phyloP scores from a whole-genome alignment of 2,329 filamentous ascomycete species.

The Sclerotinia trifoliorum region DNA sequence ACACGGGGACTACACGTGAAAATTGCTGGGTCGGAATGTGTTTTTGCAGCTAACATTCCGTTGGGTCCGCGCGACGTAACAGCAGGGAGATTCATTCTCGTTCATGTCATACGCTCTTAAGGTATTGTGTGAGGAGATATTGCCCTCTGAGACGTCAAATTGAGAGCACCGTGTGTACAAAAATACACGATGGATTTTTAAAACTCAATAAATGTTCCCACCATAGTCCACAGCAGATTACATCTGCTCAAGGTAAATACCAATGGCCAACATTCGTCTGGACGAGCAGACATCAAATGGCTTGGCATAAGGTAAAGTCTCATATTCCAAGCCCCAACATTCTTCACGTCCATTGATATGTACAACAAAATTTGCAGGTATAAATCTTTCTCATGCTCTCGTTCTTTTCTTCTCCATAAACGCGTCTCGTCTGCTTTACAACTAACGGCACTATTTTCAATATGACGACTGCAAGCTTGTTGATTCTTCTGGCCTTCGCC shows the following conservation, averaged over 20 bases:
- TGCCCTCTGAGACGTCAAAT: not conserved
- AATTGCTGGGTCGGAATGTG: constrained; percentile 7
- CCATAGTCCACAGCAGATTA: not conserved
- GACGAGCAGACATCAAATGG: not conserved
- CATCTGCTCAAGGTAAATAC: not conserved
- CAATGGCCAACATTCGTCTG: not conserved
- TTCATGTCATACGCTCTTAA: not conserved
- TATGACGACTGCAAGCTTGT: constrained; percentile 20
- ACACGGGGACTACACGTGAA: too few species aligned
- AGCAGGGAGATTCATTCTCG: not conserved
- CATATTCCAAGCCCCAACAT: constrained; percentile 12
- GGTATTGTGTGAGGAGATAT: not conserved
- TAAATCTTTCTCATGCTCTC: constrained; percentile 11
- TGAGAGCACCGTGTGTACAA: not conserved
- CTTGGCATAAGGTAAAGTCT: not conserved
- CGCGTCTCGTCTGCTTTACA: not conserved
- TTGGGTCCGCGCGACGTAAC: not conserved
- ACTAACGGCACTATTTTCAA: constrained; percentile 1
- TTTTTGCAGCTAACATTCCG: not conserved
- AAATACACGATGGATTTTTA: not conserved
- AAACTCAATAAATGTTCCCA: not conserved
- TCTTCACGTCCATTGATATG: constrained; percentile 15
- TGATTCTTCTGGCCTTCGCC: constrained; percentile 14
- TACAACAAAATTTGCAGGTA: constrained; percentile 13
- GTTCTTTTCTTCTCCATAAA: not conserved